Conservation (phyloP, 2,329 filamentous ascomycete genomes). For the Aspergillus quadricinctus region DNA sequence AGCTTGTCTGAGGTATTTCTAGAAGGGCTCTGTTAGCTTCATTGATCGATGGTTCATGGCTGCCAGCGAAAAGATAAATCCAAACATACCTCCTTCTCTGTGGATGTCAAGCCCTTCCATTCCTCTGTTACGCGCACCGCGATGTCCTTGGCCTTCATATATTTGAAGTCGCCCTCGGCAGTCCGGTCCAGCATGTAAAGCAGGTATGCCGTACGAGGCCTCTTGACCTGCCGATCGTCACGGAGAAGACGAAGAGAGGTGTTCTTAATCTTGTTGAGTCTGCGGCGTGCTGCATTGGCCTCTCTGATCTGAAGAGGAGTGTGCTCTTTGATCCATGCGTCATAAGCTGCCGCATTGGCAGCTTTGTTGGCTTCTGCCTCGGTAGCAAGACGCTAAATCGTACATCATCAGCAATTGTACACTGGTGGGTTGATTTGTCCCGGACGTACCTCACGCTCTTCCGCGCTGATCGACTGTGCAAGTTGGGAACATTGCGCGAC, state of each 20-base stretch:
- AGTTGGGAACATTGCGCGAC: conserved; percentile 16
- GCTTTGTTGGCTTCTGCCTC: conserved; percentile 45
- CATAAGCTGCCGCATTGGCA: conserved; percentile 42
- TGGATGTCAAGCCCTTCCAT: conserved; percentile 24
- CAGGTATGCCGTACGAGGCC: conserved; percentile 34
- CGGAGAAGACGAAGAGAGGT: conserved; percentile 32
- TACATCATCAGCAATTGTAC: conserved; percentile 4
- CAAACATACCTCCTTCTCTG: conserved; percentile 36
- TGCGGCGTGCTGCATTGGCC: conserved; percentile 56
- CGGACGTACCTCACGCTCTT: conserved; percentile 22
- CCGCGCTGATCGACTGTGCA: conserved; percentile 12
- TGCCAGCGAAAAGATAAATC: neutral
- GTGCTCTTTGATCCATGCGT: conserved; percentile 52
- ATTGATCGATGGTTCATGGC: neutral
- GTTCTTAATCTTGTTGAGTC: conserved; percentile 22
- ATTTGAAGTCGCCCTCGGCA: conserved; percentile 48
- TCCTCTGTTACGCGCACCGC: conserved; percentile 12
- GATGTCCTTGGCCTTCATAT: conserved; percentile 40
- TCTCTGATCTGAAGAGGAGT: conserved; percentile 54
- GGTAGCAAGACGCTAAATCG: conserved; percentile 51
- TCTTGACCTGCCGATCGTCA: conserved; percentile 54
- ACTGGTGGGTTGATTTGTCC: neutral
- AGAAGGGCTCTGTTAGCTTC: conserved; percentile 8
- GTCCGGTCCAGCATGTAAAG: conserved; percentile 45
- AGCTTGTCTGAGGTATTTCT: conserved; percentile 26